These are phyloP conservation scores for Colletotrichum karsti DNA, from an alignment of 2,329 filamentous ascomycete genomes.

Conservation along the genomic window DNA sequence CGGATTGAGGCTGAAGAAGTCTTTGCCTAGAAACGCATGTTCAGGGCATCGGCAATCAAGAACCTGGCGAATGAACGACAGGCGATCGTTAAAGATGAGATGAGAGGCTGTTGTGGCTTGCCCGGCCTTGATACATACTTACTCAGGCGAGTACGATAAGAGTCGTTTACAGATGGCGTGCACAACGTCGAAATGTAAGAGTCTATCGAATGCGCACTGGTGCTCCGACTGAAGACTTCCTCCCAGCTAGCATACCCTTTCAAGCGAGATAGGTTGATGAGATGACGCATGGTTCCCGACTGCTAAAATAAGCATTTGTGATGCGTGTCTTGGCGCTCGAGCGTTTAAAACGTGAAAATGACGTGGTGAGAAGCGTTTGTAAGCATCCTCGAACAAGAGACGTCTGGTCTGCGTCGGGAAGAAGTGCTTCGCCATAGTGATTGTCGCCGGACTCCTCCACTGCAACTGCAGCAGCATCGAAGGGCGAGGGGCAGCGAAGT, in stretches of 20 bases:
- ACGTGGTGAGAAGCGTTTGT: neutral
- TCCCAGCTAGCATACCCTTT: too few species aligned
- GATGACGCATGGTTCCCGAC: neutral
- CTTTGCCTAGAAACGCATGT: neutral
- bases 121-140: neutral
- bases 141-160: too few species aligned
- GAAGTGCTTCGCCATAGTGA: neutral
- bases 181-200: too few species aligned
- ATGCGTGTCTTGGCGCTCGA: neutral
- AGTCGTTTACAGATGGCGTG: too few species aligned
- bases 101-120: neutral
- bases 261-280: neutral
- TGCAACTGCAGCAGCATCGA: neutral
- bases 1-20: neutral
- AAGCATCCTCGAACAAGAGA: neutral
- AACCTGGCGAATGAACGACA: neutral
- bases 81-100: neutral
- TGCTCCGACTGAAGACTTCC: too few species aligned
- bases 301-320: neutral
- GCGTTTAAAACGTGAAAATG: neutral
- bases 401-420: neutral
- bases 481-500: neutral
- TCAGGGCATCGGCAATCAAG: neutral
- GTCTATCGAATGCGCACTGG: too few species aligned
- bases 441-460: neutral